Evolutionary conservation across 2,329 filamentous ascomycete genomes (phyloP), one percentile per base, ranked within the genome.

Genomic region (Aspergillus novoparasiticus): DNA sequence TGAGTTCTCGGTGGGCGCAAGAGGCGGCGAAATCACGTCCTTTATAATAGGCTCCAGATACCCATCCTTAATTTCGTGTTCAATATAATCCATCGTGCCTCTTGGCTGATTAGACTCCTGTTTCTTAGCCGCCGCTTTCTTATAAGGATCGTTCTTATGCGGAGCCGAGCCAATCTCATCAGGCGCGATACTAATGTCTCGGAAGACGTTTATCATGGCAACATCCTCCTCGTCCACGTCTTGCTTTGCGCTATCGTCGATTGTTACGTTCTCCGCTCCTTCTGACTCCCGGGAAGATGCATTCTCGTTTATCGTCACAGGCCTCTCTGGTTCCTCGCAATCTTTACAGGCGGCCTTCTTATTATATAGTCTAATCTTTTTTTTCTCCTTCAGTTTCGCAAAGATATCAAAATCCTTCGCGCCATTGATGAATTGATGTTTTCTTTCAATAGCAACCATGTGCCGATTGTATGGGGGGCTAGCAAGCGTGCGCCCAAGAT

Each of bases 361-460:
- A 75, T 96, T 96, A 58, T 90, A 85, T 83, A 90, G 88, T 4
- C 92, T 84, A 63, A 89, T 86, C 66, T 89, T 87, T 75, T 90
- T 91, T 69, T 90, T 86, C 69, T 90, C 87, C 74, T 89, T 89
- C 60, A 97, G 76, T 54, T 90, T 91, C 0, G 94, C 93, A 64
- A 89, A 81, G n/a, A 95, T 83, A 79, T 99, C 95, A 74, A 96
- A 92, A 19, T 86, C 87, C 75, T 89, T 92, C 5, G 95, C 94
- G 10, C 93, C 93, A 26, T 87, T 86, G 64, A 98, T 96, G 72
- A 97, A 97, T 70, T 90, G 88, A 71, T 92, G 89, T 66, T 89
- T 89, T 63, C 93, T 91, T 78, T 99, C 95, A 39, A 99, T 93
- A 1, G 94, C 95, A 60, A 98, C 88, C 50, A 98, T 90, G 68